These are phyloP conservation scores for Pleurostoma richardsiae DNA, from an alignment of 2,329 filamentous ascomycete genomes.

Conservation along the genomic window DNA sequence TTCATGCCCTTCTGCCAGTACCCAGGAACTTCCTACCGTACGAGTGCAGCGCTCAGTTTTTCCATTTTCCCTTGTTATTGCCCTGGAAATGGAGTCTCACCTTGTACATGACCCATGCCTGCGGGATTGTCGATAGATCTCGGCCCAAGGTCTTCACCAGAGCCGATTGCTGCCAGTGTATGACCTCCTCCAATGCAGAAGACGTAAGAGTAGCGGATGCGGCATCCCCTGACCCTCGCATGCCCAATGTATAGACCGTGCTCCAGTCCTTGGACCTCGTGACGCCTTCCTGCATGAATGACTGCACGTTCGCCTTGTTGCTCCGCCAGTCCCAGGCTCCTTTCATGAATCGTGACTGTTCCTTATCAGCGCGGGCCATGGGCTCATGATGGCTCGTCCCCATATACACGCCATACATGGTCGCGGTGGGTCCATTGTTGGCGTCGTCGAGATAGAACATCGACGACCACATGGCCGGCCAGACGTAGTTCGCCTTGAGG, in stretches of 20 bases:
- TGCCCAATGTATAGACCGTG: conserved; percentile 44
- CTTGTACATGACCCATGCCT: conserved; percentile 56
- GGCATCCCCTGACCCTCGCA: conserved; percentile 51
- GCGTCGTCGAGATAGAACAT: conserved; percentile 54
- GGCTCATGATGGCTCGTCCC: conserved; percentile 55
- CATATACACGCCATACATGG: conserved; percentile 54
- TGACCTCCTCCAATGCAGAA: conserved; percentile 37
- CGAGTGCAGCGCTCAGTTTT: no score
- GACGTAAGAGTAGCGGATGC: conserved; percentile 34
- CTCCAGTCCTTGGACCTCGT: conserved; percentile 45
- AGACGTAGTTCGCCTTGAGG: conserved; percentile 51
- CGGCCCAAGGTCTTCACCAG: conserved; percentile 11
- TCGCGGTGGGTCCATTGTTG: conserved; percentile 44
- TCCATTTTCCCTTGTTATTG: not conserved
- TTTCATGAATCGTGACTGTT: conserved; percentile 20
- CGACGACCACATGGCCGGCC: conserved; percentile 53
- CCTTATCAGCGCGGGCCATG: conserved; percentile 46
- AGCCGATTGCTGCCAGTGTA: conserved; percentile 23
- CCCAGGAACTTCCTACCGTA: conserved; percentile 36
- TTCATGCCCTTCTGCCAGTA: conserved; percentile 54
- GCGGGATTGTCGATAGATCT: conserved; percentile 32
- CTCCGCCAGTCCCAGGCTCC: conserved; percentile 50
- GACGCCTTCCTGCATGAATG: conserved; percentile 48
- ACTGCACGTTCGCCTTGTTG: conserved; percentile 45
- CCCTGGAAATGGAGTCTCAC: not conserved